Conservation (phyloP, 768 basidiomycete species). For the Suillus discolor region DNA sequence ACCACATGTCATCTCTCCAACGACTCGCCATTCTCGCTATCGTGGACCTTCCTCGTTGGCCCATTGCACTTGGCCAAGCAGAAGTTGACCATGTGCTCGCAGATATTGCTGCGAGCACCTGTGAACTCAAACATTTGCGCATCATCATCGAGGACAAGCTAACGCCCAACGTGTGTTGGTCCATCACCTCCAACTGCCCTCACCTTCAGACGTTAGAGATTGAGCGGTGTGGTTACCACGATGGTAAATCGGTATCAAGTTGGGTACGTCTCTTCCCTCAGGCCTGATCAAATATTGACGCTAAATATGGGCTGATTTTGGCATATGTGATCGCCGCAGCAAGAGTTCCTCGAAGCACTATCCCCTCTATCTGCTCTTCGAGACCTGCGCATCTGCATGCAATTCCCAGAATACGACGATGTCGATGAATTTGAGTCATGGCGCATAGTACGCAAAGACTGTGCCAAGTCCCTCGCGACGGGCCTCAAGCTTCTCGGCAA, state of each 20-base stretch:
- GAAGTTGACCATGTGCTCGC: conserved; percentile 33
- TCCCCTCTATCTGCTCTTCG: conserved; percentile 29
- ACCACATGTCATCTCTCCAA: conserved; percentile 30
- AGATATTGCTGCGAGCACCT: conserved; percentile 34
- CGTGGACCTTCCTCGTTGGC: conserved; percentile 38
- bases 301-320: conserved; percentile 27
- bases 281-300: conserved; percentile 12
- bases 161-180: conserved; percentile 31
- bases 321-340: conserved; percentile 31
- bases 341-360: conserved; percentile 37
- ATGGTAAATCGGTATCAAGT: conserved; percentile 38
- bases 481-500: conserved; percentile 33
- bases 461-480: conserved; percentile 31
- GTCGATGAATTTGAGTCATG: conserved; percentile 34
- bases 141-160: conserved; percentile 39
- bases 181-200: conserved; percentile 32
- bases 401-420: conserved; percentile 38
- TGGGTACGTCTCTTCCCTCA: conserved; percentile 33
- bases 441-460: conserved; percentile 30
- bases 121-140: conserved; percentile 35
- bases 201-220: conserved; percentile 36
- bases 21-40: conserved; percentile 35
- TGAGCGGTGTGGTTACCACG: conserved; percentile 39
- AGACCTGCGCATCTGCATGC: conserved; percentile 37
- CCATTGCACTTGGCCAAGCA: conserved; percentile 36